Percentiles rank a stretch among this genome's conserved stretches.
Conservation (phyloP, 176 grass and related monocot species). For the Bromus sterilis region DNA sequence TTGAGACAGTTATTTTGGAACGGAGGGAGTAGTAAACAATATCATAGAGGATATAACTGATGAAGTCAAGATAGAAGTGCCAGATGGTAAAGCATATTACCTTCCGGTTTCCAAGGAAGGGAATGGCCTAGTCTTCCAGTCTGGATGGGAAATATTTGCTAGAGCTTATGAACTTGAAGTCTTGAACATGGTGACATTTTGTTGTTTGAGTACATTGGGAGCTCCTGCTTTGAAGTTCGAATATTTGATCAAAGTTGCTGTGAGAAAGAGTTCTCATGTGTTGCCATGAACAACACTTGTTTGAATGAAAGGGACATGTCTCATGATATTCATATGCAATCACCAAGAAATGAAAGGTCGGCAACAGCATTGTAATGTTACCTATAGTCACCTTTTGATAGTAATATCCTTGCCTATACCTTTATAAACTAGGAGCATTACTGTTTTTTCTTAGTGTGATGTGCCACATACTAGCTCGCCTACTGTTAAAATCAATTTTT, state of each 20-base stretch:
- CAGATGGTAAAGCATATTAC: slow-evolving; percentile 14
- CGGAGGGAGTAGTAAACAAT: no score
- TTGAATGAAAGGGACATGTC: neutral
- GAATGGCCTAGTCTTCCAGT: neutral
- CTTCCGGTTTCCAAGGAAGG: neutral
- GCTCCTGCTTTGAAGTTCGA: slow-evolving; percentile 20
- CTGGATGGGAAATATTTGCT: slow-evolving; percentile 31
- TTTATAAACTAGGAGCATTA: neutral
- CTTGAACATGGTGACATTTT: slow-evolving; percentile 11
- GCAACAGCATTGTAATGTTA: neutral
- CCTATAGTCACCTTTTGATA: neutral
- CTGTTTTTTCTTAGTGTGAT: neutral
- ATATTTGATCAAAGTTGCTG: slow-evolving; percentile 21
- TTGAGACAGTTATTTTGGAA: no score
- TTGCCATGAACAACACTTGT: neutral
- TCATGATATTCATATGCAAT: neutral
- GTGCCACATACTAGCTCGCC: neutral
- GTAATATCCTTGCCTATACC: neutral
- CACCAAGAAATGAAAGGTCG: neutral
- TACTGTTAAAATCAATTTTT: no score
- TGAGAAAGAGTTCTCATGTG: neutral
- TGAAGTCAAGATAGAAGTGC: slow-evolving; percentile 6
- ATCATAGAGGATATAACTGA: neutral
- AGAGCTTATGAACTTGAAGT: neutral
- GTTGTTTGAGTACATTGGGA: slow-evolving; percentile 15